phyloP scores from a whole-genome alignment of 2,329 filamentous ascomycete species.

The Ascochyta pisi region DNA sequence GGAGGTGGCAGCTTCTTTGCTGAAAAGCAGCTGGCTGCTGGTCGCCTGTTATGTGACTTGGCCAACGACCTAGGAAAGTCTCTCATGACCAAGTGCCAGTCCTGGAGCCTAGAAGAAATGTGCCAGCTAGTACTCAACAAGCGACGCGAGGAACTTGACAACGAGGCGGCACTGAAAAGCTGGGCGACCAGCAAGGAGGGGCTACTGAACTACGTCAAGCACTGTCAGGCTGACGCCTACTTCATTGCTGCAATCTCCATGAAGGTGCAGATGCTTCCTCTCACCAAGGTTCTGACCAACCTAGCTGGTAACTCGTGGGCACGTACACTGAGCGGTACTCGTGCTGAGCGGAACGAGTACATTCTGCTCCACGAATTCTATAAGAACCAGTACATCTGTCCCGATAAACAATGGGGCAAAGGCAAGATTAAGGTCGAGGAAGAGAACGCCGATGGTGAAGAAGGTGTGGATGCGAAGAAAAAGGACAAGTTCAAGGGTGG shows the following conservation, averaged over 20 bases:
- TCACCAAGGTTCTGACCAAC: slow-evolving; percentile 95
- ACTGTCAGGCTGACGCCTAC: slow-evolving; percentile 94
- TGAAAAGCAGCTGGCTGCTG: slow-evolving; percentile 87
- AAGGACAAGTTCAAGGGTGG: slow-evolving; percentile 99
- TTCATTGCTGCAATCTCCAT: slow-evolving; percentile 92
- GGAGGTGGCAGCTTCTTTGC: slow-evolving; percentile 90
- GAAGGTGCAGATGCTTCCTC: slow-evolving; percentile 86
- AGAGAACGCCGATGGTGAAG: slow-evolving; percentile 73
- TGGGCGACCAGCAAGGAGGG: slow-evolving; percentile 86
- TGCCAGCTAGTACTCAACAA: slow-evolving; percentile 85
- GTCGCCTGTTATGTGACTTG: slow-evolving; percentile 89
- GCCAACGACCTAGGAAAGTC: slow-evolving; percentile 98
- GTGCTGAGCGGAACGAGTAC: slow-evolving; percentile 97
- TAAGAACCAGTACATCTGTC: slow-evolving; percentile 96
- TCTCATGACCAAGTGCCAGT: slow-evolving; percentile 95
- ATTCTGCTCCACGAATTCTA: slow-evolving; percentile 98
- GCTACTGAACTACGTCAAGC: slow-evolving; percentile 89
- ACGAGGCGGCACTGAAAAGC: slow-evolving; percentile 82
- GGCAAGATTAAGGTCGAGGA: slow-evolving; percentile 76
- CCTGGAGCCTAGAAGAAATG: slow-evolving; percentile 98
- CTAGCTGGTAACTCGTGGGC: slow-evolving; percentile 98
- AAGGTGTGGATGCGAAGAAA: slow-evolving; percentile 79
- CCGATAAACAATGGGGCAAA: slow-evolving; percentile 88
- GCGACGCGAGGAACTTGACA: slow-evolving; percentile 83
- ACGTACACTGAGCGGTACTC: slow-evolving; percentile 90